Percentiles rank a stretch among this genome's conserved stretches.
phyloP scores from a whole-genome alignment of 2,329 filamentous ascomycete genomes.

The Cladosporium sp. region DNA sequence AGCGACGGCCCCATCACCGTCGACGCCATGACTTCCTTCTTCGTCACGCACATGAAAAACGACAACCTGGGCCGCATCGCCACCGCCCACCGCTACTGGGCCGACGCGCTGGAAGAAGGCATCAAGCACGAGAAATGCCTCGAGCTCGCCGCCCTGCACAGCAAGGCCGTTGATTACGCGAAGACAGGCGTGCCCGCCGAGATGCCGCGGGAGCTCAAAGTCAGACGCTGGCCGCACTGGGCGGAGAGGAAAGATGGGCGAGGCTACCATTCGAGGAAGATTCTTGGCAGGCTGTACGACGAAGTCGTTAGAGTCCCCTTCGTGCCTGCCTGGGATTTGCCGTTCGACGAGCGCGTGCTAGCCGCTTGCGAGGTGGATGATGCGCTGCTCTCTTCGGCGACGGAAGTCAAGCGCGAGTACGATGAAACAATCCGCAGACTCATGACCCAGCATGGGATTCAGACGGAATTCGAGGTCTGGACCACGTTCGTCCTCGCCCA shows the following conservation, averaged over 20 bases:
- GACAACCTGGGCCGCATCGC: conserved; percentile 79
- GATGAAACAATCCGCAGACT: conserved; percentile 72
- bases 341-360: conserved; percentile 75
- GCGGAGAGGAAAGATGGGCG: conserved; percentile 59
- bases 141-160: conserved; percentile 74
- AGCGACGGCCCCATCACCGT: conserved; percentile 62
- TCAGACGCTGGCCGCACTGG: conserved; percentile 74
- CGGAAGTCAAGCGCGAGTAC: conserved; percentile 69
- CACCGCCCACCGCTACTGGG: conserved; percentile 71
- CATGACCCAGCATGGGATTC: conserved; percentile 79
- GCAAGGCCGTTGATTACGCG: conserved; percentile 87
- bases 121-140: conserved; percentile 68
- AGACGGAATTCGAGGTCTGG: conserved; percentile 89
- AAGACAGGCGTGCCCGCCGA: conserved; percentile 79
- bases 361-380: conserved; percentile 55
- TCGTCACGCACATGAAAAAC: conserved; percentile 89
- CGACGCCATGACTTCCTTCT: conserved; percentile 75
- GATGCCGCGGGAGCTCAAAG: conserved; percentile 59
- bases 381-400: conserved; percentile 54
- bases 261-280: conserved; percentile 62
- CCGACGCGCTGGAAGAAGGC: conserved; percentile 60
- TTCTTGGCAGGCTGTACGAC: conserved; percentile 81
- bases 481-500: conserved; percentile 77
- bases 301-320: conserved; percentile 67
- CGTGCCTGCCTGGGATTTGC: conserved; percentile 62